Base-by-base conservation (phyloP, 148 eudicot genomes). In the Cornus controversa region DNA sequence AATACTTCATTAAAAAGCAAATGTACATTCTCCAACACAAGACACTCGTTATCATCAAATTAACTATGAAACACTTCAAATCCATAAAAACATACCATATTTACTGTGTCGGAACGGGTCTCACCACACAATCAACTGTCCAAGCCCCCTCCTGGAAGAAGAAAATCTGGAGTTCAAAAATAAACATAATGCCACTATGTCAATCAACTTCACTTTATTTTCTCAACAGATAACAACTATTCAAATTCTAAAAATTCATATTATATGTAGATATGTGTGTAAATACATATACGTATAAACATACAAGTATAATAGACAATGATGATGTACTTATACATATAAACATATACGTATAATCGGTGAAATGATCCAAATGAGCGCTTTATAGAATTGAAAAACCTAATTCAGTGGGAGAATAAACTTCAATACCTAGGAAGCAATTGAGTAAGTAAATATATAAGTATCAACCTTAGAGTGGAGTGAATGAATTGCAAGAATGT, bases 101-200 rank as follows among this genome's bases (percentile, higher is more conserved):
- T 27, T 25, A 22, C 68, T 24, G 15, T 31, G 34, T 16, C 53
- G 69, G 34, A 74, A 62, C 25, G 34, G n/a, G 77, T 36, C 69
- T 74, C 67, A 73, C 54, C 34, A 36, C 23, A 31, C n/a, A 63
- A 74, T 63, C 77, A 74, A 74, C 69, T 36, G 26, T 11, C 7
- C 34, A 34, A 25, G 34, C 69, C 69, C 34, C 54, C 69, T 74
- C 6, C 29, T 15, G 9, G 57, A 63, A 64, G 5, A 37, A 36
- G 58, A 26, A 74, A 63, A 37, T 11, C 50, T 25, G 29, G 1
- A 29, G 31, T 22, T 37, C 1, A 37, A 13, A 54, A 54, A 15
- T 1, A 54, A 54, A 11, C 60, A 54, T 18, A 4, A 11, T 8
- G 4, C 22, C 1, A 1, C 22, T 54, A 15, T 13, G 22, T 8